These are phyloP conservation scores for Anaeromyces robustus DNA, from an alignment of 192 early-diverging fungal genomes.

Conservation along the genomic window DNA sequence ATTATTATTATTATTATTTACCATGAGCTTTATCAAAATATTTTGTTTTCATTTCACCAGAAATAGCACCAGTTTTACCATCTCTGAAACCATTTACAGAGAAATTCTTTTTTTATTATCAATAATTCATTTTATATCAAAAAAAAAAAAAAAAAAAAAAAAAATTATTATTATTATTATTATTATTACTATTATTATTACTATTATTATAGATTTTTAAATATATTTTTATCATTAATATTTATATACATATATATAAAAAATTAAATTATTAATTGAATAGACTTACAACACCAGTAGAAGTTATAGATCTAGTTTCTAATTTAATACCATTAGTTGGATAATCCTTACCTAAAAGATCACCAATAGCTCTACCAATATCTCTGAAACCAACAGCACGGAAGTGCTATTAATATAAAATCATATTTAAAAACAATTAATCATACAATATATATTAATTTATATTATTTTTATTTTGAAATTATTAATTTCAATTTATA, in stretches of 20 bases:
- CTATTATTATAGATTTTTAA: conserved; percentile 1
- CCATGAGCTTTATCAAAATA: conserved; percentile 88
- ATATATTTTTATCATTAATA: neutral
- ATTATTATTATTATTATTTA: neutral
- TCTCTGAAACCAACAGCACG: conserved; percentile 70
- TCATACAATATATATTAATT: too few species aligned
- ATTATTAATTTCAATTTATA: too few species aligned
- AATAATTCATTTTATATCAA: too few species aligned
- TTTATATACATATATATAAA: neutral
- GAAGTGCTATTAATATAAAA: too few species aligned
- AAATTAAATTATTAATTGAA: too few species aligned
- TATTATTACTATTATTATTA: neutral
- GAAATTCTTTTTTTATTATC: conserved; percentile 51
- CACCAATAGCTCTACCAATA: conserved; percentile 86
- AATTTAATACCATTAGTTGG: conserved; percentile 84
- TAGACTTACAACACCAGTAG: conserved; percentile 83
- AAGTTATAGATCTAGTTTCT: conserved; percentile 90
- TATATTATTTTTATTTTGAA: too few species aligned
- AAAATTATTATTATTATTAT: too few species aligned
- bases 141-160: too few species aligned
- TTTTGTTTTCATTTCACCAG: conserved; percentile 96
- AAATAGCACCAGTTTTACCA: conserved; percentile 85
- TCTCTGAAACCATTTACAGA: conserved; percentile 86
- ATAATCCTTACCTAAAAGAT: conserved; percentile 94
- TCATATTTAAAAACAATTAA: too few species aligned